Base-by-base conservation (phyloP, 2,329 filamentous ascomycete genomes). In the Tolypocladium pustulatum region DNA sequence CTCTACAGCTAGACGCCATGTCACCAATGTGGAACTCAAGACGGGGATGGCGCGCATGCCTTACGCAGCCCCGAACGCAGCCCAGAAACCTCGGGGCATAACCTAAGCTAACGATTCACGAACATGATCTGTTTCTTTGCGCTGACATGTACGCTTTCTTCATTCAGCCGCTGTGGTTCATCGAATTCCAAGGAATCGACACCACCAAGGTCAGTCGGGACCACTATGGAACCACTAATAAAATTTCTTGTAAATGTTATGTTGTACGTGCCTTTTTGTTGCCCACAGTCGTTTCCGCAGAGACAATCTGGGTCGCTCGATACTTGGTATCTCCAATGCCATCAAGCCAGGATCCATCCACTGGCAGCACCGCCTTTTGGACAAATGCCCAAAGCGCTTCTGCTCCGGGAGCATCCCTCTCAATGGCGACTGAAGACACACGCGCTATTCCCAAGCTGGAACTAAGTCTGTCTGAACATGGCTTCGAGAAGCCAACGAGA, bases 341-440 rank as follows among this genome's bases (percentile, higher is more conserved):
- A 3, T 69, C 64, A 20, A 76, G 61, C 87, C 87, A 90, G 2
- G 73, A 68, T 30, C 81, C 75, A 40, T 81, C 72, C 30, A 87
- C 72, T 1, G 76, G 69, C 1, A 76, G 70, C 1, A 89, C 82
- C 58, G 76, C 73, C 40, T 78, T 72, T 36, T 76, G 70, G 1
- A 84, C 77, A 63, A 84, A 82, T 4, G 84, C 77, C 30, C 86
- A 67, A 12, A 91, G 68, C 1, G 81, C 76, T 55, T 77, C 77
- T 0, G 81, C 77, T 49, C 81, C 79, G 0, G 85, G 84, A 0
- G 86, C 83, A 41, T 74, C 78, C 8, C 75, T 74, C 25, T 76
- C 70, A 8, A 91, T 68, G 0, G 81, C 88, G 37, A 91, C 73
- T 27, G 85, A 84, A 1, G 86, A 88, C 0, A 85, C 84, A 38